Base-by-base conservation (phyloP, 2,329 filamentous ascomycete genomes). In the Cladosporium sp. region DNA sequence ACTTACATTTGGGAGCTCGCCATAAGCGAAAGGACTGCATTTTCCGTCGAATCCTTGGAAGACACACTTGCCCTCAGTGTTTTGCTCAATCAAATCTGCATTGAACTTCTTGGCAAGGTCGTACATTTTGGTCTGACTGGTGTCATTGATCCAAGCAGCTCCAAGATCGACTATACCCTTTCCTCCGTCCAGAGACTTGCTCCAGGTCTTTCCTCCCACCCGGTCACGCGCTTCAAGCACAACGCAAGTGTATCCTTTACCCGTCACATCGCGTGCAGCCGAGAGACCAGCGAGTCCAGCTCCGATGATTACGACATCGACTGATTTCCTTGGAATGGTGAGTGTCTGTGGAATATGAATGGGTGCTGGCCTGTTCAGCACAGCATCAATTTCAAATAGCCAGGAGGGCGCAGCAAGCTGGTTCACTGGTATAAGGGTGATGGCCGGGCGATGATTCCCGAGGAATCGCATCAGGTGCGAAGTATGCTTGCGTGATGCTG, bases 61-160 rank as follows among this genome's bases (percentile, higher is more conserved):
- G 0, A 84, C 75, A 11, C 75, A 77, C 2, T 79, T 76, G 0
- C 85, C 84, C 0, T 73, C 65, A 0, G 79, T 81, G 36, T 82
- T 82, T 70, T 87, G 85, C 69, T 79, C 76, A 8, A 84, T 76
- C 0, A 83, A 66, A 28, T 84, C 79, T 0, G 82, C 69, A 0
- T 78, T 77, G 58, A 81, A 83, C 46, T 73, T 68, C 56, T 77
- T 69, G 0, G 78, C 78, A 8, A 85, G 71, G 0, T 71, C 75
- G 67, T 74, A 81, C 58, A 87, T 80, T 3, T 75, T 75, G 28
- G 69, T 75, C 67, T 88, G 85, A 59, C 80, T 84, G 1, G 76
- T 81, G 61, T 87, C 82, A 67, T 88, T 88, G 68, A 88, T 82
- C 86, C 86, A 88, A 0, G 84, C 84, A 0, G 84, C 86, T 2